phyloP scores from a whole-genome alignment of 331 rosid genomes.

The Pyrus hybrid region DNA sequence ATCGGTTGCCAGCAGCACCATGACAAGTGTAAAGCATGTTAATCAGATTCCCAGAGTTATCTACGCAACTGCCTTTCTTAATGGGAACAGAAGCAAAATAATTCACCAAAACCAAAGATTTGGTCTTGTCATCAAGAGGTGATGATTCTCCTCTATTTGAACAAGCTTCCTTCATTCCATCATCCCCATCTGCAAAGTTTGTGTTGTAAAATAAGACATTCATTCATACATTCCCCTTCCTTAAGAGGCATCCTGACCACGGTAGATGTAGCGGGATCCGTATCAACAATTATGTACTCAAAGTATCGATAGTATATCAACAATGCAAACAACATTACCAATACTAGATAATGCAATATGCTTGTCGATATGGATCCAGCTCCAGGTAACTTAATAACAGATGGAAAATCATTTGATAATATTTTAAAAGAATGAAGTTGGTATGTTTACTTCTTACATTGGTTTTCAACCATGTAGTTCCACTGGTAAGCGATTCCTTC shows the following conservation, averaged over 20 bases:
- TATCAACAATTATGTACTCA: neutral
- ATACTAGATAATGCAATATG: neutral
- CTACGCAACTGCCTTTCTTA: conserved; percentile 19
- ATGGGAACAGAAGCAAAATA: conserved; percentile 26
- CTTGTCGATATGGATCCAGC: neutral
- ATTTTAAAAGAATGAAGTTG: neutral
- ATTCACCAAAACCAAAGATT: conserved; percentile 41
- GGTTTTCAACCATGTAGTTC: conserved; percentile 91
- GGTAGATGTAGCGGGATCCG: neutral
- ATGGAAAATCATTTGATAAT: neutral
- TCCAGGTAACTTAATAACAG: neutral
- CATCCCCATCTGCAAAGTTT: conserved; percentile 37
- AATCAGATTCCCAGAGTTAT: conserved; percentile 23
- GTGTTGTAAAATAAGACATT: neutral
- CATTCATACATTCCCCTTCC: neutral
- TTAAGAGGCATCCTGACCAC: neutral
- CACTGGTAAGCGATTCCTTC: conserved; percentile 91
- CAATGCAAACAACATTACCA: neutral
- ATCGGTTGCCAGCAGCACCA: conserved; percentile 35
- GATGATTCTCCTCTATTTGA: conserved; percentile 36
- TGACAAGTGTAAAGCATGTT: conserved; percentile 33
- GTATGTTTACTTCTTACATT: conserved; percentile 16
- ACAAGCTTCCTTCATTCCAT: conserved; percentile 36
- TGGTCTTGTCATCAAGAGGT: conserved; percentile 31
- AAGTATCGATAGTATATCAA: neutral